Base-by-base conservation (phyloP, 441 rosid genomes). In the Daphne laureola region DNA sequence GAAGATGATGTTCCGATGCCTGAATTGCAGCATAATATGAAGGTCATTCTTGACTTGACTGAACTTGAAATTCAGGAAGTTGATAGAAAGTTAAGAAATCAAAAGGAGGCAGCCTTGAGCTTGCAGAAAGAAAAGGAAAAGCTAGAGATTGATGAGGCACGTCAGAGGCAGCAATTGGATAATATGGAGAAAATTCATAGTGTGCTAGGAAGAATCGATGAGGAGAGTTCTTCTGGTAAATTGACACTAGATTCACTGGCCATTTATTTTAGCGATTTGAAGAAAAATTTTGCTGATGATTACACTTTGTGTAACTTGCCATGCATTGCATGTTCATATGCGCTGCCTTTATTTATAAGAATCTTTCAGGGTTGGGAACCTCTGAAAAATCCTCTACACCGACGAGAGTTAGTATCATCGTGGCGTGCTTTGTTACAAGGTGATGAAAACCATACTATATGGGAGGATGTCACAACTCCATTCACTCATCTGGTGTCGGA, bases 341-440 rank as follows among this genome's bases (percentile, higher is more conserved):
- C 95, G 51, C 62, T 81, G 68, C 95, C 96, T 63, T 72, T 83
- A 47, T 80, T 87, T 64, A 83, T 86, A 46, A 78, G 90, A 66
- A 74, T 73, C 72, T 91, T 86, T 73, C 96, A 91, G 67, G 98
- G 92, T 43, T 88, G 96, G 98, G 90, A 91, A 57, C 93, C 96
- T 68, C 93, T 91, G 49, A 67, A 31, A 46, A 87, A 86, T 63
- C 81, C 90, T 18, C 58, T 57, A 27, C 92, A 84, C 55, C 82
- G 90, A 58, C 41, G 82, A 60, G 79, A 76, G 62, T 61, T 81
- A 51, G 76, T 91, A 8, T 74, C 75, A 15, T 58, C 58, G 16
- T 88, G 96, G 96, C 88, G 78, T 76, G 73, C 68, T 54, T 74
- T 88, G 48, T 65, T 86, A 69, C 91, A 86, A 66, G 82, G 67